phyloP scores from a whole-genome alignment of 2,329 filamentous ascomycete species.

The Stagonosporopsis rhizophila region DNA sequence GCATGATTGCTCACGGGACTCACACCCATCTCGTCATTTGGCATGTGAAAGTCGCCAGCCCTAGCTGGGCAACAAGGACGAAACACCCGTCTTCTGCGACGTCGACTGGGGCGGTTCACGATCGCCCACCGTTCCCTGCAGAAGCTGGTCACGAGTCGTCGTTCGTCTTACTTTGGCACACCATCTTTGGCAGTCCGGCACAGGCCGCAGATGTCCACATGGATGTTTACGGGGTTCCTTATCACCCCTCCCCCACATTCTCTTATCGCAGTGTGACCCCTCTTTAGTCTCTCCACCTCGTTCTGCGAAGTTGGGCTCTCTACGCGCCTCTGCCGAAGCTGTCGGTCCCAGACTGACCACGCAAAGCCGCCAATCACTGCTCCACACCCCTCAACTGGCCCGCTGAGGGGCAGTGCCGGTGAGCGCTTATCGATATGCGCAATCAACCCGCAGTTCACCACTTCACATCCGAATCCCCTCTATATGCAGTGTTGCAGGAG shows the following conservation, averaged over 20 bases:
- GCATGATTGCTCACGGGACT: constrained; percentile 15
- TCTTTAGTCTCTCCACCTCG: constrained; percentile 10
- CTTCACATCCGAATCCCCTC: background rate
- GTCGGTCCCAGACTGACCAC: constrained; percentile 2
- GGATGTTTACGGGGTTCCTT: constrained; percentile 18
- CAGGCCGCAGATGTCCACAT: constrained; percentile 17
- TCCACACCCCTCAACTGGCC: constrained; percentile 17
- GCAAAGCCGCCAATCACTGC: constrained; percentile 32
- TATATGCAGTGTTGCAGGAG: background rate
- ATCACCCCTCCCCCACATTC: constrained; percentile 15
- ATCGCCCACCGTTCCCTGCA: constrained; percentile 7
- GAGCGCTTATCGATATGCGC: constrained; percentile 10
- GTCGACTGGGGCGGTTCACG: constrained; percentile 17
- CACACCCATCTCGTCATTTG: constrained; percentile 19
- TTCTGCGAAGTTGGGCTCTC: constrained; percentile 5
- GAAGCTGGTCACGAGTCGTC: constrained; percentile 15
- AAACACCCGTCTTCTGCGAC: constrained; percentile 24
- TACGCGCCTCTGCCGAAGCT: constrained; percentile 19
- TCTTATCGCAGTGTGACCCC: constrained; percentile 6
- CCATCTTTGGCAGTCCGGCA: constrained; percentile 12
- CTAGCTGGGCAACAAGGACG: constrained; percentile 34
- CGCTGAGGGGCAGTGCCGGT: constrained; percentile 7
- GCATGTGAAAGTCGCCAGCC: constrained; percentile 41
- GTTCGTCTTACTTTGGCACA: constrained; percentile 11
- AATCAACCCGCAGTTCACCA: constrained; percentile 12